Base-by-base conservation (phyloP, 352 stramenopile species). In the Pythium oligandrum region DNA sequence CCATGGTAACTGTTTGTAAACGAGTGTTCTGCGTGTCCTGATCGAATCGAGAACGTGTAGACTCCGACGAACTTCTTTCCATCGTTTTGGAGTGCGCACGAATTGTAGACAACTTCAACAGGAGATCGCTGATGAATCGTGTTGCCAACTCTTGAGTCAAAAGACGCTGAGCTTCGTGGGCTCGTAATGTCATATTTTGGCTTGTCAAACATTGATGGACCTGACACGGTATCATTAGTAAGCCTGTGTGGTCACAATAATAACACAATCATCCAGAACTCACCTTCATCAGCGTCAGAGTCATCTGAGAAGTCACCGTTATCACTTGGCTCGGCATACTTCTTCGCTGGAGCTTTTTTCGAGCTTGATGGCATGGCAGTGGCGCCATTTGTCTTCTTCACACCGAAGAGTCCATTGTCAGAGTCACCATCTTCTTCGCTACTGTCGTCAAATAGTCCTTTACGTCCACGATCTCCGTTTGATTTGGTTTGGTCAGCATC, bases 371-470 rank as follows among this genome's bases (percentile, higher is more conserved):
- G 10, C 2, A 9, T 31, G 6, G 43, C 1, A 8, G 1, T 43
- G 26, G 53, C 33, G 26, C 11, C 32, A 30, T 12, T 33, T 7
- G 32, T 53, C 36, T 75, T 73, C 30, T 44, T 45, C 2, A 69
- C 50, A 38, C 73, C 73, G 40, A 90, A 88, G 9, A 90, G 48
- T 0, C 71, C 79, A 31, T 49, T 60, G 32, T 85, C 72, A 1
- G 64, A 78, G 45, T 78, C 71, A 34, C 70, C 63, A 3, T 75
- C 57, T 6, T 71, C 71, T 38, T 72, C 83, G 64, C 68, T 83
- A 48, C 81, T 94, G 37, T 90, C 83, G 57, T 94, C 83, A 63
- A 94, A 94, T 1, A 94, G 58, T 4, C 81, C 81, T 45, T 73
- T 87, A 2, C 81, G 73, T 46, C 75, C 73, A 5, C 71, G 40